Evolutionary conservation across 2,329 filamentous ascomycete genomes (phyloP), one percentile per base, ranked within the genome.

Genomic region (Bisporella sp.): DNA sequence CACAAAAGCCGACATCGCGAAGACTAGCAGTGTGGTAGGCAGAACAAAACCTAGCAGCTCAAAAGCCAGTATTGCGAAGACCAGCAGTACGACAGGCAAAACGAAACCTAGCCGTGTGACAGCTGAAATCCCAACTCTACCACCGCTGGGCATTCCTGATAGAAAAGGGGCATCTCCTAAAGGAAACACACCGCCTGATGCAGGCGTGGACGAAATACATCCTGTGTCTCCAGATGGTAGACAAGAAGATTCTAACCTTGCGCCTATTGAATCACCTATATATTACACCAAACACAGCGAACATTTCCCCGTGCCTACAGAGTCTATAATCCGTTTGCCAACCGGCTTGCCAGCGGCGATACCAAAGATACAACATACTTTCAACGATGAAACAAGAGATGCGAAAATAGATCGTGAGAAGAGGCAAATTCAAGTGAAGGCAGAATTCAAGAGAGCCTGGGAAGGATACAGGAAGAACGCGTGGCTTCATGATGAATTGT

Each of bases 401-500:
- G 76, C 74, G 31, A 83, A 79, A 60, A 73, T 75, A 45, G 80
- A 81, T 58, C 82, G 91, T 33, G 68, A 83, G 53, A 68, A 78
- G 47, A 83, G 87, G 51, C 76, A 86, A 51, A 72, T 74, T 6
- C 71, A 76, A 37, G 84, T 97, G 65, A 89, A 83, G 65, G 74
- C 78, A 5, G 85, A 90, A 51, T 87, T 95, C 66, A 72, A 79
- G 60, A 84, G 84, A 59, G 83, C 89, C 0, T 97, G 93, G 92
- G 69, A 73, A 4, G 89, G 87, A 35, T 97, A 97, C 70, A 86
- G 79, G 62, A 74, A 81, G 54, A 76, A 83, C 60, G 92, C 91
- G 8, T 93, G 88, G 81, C 79, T 84, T 54, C 87, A 95, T 59
- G 93, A 97, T 63, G 93, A 97, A 70, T 70, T 97, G 12, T 77